Base-by-base conservation (phyloP, 352 stramenopile genomes). In the Phytopythium ostracodes region DNA sequence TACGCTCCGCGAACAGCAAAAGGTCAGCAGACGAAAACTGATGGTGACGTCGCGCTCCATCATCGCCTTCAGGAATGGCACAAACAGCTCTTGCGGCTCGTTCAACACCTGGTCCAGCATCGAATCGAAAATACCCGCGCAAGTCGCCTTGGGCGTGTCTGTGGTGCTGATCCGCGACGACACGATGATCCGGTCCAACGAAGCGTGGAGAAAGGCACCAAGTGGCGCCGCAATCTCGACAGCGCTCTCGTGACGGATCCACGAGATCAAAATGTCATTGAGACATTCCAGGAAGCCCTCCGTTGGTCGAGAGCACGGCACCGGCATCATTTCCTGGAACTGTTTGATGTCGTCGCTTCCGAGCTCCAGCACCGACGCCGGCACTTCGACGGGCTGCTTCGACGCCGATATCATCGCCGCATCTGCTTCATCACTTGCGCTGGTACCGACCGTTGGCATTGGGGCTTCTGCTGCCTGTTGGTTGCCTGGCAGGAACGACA, bases 31-130 rank as follows among this genome's bases (percentile, higher is more conserved):
- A 3, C 86, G 84, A 43, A 89, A 92, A 20, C 80, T 81, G 38
- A 93, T 90, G 1, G 81, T 82, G 10, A 86, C 75, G 63, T 95
- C 86, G 20, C 76, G 79, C 20, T 72, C 67, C 59, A 92, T 70
- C 82, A 95, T 95, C 4, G 82, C 80, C 56, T 87, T 81, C n/a
- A 95, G 53, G 59, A 95, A 89, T 4, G 86, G 84, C 44, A 95
- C 63, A 59, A 86, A 92, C 11, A 92, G 60, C 17, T 91, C 79
- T 20, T 75, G 68, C 3, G 80, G 66, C 46, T 92, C 82, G 40
- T 76, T 88, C 33, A 95, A 64, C 20, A 92, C 79, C 67, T 92
- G 86, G 40, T 95, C 83, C 49, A 95, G 66, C 68, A 95, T 86
- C 27, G 77, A 93, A 65, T 91, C 79, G 43, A 93, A 84, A 4